A percentile compares a stretch with the other conserved stretches of the same genome.
These are phyloP conservation scores for Xerocomus potaroensis DNA, from an alignment of 768 basidiomycete species.

Conservation along the genomic window DNA sequence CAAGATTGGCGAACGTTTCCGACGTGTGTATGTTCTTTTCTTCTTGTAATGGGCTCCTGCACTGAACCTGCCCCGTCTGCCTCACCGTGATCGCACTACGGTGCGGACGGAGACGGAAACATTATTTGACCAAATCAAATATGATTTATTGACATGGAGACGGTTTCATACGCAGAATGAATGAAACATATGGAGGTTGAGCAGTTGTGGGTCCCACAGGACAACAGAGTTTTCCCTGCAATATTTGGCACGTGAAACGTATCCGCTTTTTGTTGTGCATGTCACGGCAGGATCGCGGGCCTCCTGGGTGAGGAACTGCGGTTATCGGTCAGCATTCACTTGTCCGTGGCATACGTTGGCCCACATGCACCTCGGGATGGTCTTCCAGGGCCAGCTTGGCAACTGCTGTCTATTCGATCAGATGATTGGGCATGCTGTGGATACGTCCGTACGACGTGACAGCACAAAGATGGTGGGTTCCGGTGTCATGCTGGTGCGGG, in stretches of 20 bases:
- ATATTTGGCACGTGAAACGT: not conserved
- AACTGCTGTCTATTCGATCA: no score
- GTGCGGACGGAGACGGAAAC: constrained; percentile 18
- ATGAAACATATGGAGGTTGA: not conserved
- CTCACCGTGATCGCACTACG: constrained; percentile 9
- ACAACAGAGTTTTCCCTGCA: not conserved
- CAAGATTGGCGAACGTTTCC: not conserved
- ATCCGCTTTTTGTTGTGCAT: constrained; percentile 4
- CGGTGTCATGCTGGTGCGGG: constrained; percentile 23
- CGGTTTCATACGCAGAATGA: constrained; percentile 6
- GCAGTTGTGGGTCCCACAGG: constrained; percentile 5
- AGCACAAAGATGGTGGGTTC: constrained; percentile 24
- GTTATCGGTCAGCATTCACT: constrained; percentile 1
- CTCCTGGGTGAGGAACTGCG: constrained; percentile 5
- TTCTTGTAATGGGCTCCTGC: not conserved
- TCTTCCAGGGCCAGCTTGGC: constrained; percentile 15
- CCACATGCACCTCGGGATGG: not conserved
- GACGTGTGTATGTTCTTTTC: not conserved
- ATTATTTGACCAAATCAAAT: constrained; percentile 1
- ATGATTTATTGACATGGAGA: constrained; percentile 16
- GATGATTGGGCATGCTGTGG: constrained; percentile 13
- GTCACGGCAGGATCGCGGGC: constrained; percentile 10
- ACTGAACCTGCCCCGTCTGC: not conserved
- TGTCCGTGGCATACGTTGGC: not conserved
- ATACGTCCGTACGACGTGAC: constrained; percentile 9